Conservation (phyloP, 2,329 filamentous ascomycete species). For the Kalaharituber pfeilii region DNA sequence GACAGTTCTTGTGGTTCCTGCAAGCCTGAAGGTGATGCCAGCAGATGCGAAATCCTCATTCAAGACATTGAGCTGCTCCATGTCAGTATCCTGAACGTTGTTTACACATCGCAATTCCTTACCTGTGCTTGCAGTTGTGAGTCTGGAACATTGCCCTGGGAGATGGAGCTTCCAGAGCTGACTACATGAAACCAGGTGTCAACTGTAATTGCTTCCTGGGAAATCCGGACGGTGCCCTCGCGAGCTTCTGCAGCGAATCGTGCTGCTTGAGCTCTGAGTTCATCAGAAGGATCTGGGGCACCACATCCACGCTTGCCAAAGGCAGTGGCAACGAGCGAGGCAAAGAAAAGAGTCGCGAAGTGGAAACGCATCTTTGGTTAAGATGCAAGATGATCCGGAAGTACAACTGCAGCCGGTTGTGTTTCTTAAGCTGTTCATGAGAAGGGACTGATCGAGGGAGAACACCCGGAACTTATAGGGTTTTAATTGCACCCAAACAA, state of each 20-base stretch:
- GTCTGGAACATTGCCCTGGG: slow-evolving; percentile 22
- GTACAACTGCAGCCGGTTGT: no score
- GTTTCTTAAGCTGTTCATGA: neutral
- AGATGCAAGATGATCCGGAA: neutral
- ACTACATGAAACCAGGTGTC: slow-evolving; percentile 27
- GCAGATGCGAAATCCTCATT: slow-evolving; percentile 32
- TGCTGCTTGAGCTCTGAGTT: slow-evolving; percentile 14
- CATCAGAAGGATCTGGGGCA: slow-evolving; percentile 14
- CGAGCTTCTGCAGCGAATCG: neutral
- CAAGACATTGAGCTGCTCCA: slow-evolving; percentile 31
- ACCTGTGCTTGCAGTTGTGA: slow-evolving; percentile 21
- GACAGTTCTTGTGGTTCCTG: slow-evolving; percentile 31
- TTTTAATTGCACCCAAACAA: no score
- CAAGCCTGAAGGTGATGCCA: slow-evolving; percentile 32
- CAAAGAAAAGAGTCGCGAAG: slow-evolving; percentile 6
- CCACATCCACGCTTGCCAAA: slow-evolving; percentile 16
- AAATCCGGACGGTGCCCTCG: neutral
- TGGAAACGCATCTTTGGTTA: neutral
- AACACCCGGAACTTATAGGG: neutral
- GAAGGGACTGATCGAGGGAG: neutral
- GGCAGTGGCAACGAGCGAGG: slow-evolving; percentile 11
- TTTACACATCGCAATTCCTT: slow-evolving; percentile 3
- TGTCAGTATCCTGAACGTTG: neutral
- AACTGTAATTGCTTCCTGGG: slow-evolving; percentile 12
- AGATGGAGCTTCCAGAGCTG: slow-evolving; percentile 16